phyloP scores from a whole-genome alignment of 2,329 filamentous ascomycete species.

The Cadophora sp. region DNA sequence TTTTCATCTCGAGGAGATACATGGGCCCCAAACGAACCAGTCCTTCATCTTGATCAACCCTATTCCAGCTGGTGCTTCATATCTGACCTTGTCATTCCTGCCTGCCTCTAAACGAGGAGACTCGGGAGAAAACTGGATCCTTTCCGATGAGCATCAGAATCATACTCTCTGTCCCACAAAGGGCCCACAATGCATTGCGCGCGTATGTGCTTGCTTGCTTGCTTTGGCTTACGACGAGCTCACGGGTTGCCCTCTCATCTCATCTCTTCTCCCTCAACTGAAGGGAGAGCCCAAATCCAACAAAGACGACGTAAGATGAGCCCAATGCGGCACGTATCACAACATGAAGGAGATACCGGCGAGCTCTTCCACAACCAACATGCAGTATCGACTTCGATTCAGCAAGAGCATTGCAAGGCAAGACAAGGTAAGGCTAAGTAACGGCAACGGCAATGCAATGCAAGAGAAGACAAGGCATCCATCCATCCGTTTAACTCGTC shows the following conservation, averaged over 20 bases:
- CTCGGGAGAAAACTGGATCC: slow-evolving; percentile 7
- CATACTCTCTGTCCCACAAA: slow-evolving; percentile 8
- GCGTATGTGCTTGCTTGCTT: slow-evolving; percentile 8
- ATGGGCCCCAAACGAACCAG: slow-evolving; percentile 15
- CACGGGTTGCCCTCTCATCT: no score
- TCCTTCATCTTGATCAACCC: slow-evolving; percentile 22
- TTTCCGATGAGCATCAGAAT: slow-evolving; percentile 2
- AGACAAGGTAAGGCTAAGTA: neutral
- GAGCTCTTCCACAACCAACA: slow-evolving; percentile 7
- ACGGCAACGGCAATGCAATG: slow-evolving; percentile 6
- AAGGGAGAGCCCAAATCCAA: slow-evolving; percentile 19
- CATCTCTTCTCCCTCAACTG: neutral
- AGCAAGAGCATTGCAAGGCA: slow-evolving; percentile 10
- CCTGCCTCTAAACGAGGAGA: slow-evolving; percentile 14
- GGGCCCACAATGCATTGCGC: neutral
- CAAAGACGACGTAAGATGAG: slow-evolving; percentile 20
- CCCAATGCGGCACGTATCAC: slow-evolving; percentile 23
- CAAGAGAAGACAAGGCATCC: neutral
- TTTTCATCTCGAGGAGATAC: slow-evolving; percentile 24
- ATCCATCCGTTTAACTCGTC: neutral
- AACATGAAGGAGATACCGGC: slow-evolving; percentile 12
- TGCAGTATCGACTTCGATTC: slow-evolving; percentile 10
- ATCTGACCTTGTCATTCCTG: slow-evolving; percentile 17
- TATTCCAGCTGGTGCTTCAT: slow-evolving; percentile 12
- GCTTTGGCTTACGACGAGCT: slow-evolving; percentile 13